phyloP scores from a whole-genome alignment of 495 filamentous ascomycete species.

The Podospora pseudopauciseta region DNA sequence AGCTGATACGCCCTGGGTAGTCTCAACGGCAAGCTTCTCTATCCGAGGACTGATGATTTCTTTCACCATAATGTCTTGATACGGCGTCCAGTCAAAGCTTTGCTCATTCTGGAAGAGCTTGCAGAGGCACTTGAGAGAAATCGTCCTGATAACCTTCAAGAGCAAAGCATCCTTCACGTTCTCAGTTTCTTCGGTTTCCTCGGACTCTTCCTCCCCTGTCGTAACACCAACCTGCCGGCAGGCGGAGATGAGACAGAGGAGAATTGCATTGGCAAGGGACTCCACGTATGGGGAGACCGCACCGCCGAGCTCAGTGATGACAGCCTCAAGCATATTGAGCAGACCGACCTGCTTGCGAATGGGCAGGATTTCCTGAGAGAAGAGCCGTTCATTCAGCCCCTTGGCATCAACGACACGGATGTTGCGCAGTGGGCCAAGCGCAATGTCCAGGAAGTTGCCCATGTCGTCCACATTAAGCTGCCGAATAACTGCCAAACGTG shows the following conservation, averaged over 20 bases:
- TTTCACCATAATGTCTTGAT: slow-evolving; percentile 63
- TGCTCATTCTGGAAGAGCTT: slow-evolving; percentile 67
- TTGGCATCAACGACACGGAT: slow-evolving; percentile 54
- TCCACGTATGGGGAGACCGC: slow-evolving; percentile 59
- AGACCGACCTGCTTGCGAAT: slow-evolving; percentile 80
- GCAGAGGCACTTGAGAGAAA: slow-evolving; percentile 73
- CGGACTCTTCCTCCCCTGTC: slow-evolving; percentile 24
- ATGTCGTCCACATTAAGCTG: slow-evolving; percentile 59
- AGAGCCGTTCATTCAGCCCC: slow-evolving; percentile 42
- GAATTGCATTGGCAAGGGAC: slow-evolving; percentile 64
- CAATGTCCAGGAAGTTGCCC: slow-evolving; percentile 74
- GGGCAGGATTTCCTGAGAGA: slow-evolving; percentile 54
- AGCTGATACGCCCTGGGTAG: slow-evolving; percentile 81
- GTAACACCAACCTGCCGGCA: slow-evolving; percentile 53
- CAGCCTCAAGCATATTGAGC: slow-evolving; percentile 83
- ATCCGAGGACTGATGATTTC: slow-evolving; percentile 74
- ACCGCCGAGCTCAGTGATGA: slow-evolving; percentile 75
- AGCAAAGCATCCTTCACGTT: slow-evolving; percentile 52
- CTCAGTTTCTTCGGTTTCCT: slow-evolving; percentile 47
- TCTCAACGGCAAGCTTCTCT: slow-evolving; percentile 78
- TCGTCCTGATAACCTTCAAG: slow-evolving; percentile 66
- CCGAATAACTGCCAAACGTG: slow-evolving; percentile 54
- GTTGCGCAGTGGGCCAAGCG: slow-evolving; percentile 64
- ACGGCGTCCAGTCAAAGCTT: slow-evolving; percentile 65
- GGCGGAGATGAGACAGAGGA: slow-evolving; percentile 75